Base-by-base conservation (phyloP, 306 rosid species). In the Cotoneaster glaucophyllus region DNA sequence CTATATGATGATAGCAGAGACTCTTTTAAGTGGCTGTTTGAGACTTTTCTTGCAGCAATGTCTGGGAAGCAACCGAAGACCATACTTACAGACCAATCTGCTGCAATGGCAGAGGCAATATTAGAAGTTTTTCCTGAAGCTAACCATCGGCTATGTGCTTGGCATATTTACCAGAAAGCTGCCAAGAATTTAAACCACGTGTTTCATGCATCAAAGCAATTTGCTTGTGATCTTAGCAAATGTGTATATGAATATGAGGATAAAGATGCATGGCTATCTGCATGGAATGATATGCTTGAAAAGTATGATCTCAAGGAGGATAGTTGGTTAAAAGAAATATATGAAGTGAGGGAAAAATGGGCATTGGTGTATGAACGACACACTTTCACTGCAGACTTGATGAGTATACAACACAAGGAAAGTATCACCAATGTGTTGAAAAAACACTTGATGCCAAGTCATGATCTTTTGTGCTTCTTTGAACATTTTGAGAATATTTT, bases 281-380 rank as follows among this genome's bases (percentile, higher is more conserved):
- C 81, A 61, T 78, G 71, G 72, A 71, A 37, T 29, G 37, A 32
- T 21, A 78, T 78, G 77, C 70, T 71, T 54, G 54, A 62, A 31
- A 64, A 71, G 11, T 71, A 64, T 52, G 41, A 11, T 8, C 57
- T 78, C 39, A 52, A 3, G 24, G 21, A 45, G 4, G 63, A 78
- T 37, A 50, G 71, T 11, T 78, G 77, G 71, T 34, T 78, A 28
- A 12, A 39, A 17, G 21, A 15, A 13, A 21, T 78, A 56, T 78
- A 26, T 64, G 56, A 53, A 18, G 19, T 29, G 7, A 50, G 22
- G 10, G 24, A 39, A 13, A 32, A 67, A 59, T 67, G 58, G 61
- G 62, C 61, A 19, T 37, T 41, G 54, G 71, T 41, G 28, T 41
- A 67, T 61, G 61, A 24, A 52, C 21, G 74, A 48, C 66, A 24